Evolutionary conservation across 805 yeast genomes (phyloP).

Genomic region (Candida andamanensis): DNA sequence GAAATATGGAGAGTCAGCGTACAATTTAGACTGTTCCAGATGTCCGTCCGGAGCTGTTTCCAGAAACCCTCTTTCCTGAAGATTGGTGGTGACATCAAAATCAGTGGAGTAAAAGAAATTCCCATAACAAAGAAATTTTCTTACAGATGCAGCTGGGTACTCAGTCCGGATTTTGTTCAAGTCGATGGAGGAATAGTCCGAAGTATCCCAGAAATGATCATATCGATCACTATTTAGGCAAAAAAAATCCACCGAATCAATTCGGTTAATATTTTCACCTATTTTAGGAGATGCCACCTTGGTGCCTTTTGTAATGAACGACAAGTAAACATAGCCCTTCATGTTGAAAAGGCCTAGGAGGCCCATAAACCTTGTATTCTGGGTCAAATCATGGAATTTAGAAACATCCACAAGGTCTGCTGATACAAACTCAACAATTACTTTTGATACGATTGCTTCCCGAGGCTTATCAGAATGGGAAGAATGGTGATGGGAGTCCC

Average conservation of each 20-base stretch:
- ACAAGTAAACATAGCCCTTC: conserved; percentile 51
- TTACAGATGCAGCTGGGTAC: conserved; percentile 42
- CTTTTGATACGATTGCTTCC: conserved; percentile 17
- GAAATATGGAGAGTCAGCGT: conserved; percentile 38
- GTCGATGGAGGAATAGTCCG: conserved; percentile 15
- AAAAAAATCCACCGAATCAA: conserved; percentile 59
- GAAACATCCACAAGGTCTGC: conserved; percentile 32
- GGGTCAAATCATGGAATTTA: conserved; percentile 41
- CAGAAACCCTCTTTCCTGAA: conserved; percentile 60
- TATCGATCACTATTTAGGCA: conserved; percentile 55
- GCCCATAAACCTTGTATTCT: conserved; percentile 39
- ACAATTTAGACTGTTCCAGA: conserved; percentile 9
- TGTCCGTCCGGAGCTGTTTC: not conserved
- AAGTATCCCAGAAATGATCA: conserved; percentile 33
- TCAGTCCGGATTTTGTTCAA: conserved; percentile 18
- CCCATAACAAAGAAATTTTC: conserved; percentile 66
- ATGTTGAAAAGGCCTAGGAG: conserved; percentile 57
- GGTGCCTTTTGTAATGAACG: conserved; percentile 49
- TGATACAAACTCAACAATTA: conserved; percentile 50
- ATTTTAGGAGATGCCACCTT: conserved; percentile 59
- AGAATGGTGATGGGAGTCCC: conserved; percentile 1
- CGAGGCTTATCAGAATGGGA: conserved; percentile 1
- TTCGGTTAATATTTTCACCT: conserved; percentile 46
- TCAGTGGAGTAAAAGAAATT: conserved; percentile 89
- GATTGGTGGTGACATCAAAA: conserved; percentile 80